These are phyloP conservation scores for Scheffersomyces stambukii DNA, from an alignment of 1,139 yeast genomes.

Conservation along the genomic window DNA sequence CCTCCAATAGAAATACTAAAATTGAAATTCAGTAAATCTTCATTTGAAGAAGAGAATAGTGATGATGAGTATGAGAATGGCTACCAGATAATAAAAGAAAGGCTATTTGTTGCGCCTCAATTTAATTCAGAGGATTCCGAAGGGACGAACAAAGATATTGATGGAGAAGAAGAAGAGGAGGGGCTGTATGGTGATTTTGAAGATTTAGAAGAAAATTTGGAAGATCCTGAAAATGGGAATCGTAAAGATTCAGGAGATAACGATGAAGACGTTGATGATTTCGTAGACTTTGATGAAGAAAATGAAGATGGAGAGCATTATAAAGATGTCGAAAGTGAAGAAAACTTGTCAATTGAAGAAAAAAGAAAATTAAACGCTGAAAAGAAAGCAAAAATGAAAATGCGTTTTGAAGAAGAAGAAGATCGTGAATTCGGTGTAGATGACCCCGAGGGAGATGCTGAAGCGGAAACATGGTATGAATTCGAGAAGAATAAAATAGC, in stretches of 20 bases:
- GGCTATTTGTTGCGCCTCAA: constrained; percentile 70
- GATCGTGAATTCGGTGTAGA: constrained; percentile 72
- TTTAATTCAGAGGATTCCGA: constrained; percentile 30
- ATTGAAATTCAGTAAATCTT: constrained; percentile 47
- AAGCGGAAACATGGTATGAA: constrained; percentile 96
- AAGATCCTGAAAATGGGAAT: constrained; percentile 19
- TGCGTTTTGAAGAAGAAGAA: constrained; percentile 91
- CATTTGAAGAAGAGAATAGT: constrained; percentile 21
- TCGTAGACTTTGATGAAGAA: constrained; percentile 56
- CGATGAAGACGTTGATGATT: constrained; percentile 33
- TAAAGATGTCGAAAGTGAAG: constrained; percentile 28
- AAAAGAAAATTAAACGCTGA: constrained; percentile 80
- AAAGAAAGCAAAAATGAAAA: constrained; percentile 80
- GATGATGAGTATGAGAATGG: constrained; percentile 44
- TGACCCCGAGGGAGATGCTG: constrained; percentile 69
- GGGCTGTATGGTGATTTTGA: constrained; percentile 77
- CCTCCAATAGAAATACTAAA: constrained; percentile 49
- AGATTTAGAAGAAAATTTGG: constrained; percentile 57
- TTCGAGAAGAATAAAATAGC: constrained; percentile 96
- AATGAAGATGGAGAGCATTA: constrained; percentile 44
- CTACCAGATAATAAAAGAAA: constrained; percentile 44
- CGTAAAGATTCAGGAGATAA: constrained; percentile 20
- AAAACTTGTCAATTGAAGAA: constrained; percentile 54
- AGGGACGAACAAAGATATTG: constrained; percentile 31
- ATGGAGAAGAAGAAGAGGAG: constrained; percentile 41